Evolutionary conservation across 2,329 filamentous ascomycete species (phyloP), one percentile per base, ranked within the genome.

Genomic region (Bertia moriformis): DNA sequence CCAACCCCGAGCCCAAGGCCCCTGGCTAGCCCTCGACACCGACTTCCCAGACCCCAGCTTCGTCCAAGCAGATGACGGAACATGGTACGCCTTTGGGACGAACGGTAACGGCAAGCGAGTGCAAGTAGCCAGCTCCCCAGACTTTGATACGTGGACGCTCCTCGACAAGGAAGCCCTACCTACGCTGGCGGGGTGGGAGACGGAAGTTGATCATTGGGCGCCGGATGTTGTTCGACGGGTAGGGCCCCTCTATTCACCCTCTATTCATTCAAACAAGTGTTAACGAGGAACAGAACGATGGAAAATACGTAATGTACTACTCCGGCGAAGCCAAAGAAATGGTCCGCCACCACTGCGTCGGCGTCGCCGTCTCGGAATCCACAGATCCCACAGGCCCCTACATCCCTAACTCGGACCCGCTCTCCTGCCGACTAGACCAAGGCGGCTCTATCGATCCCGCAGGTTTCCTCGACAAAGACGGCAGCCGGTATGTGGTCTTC

Each of bases 391-490:
- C 49, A 13, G 74, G 75, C 0, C 74, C 74, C 0, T 80, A 72
- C 48, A 51, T 48, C 13, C 62, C 73, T 4, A 53, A 59, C 4
- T 47, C 56, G 2, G 47, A 55, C 5, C 67, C 72, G 0, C 58
- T 77, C 22, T 64, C 64, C 14, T 80, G 76, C 46, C 64, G 66
- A 1, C 48, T 65, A 1, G 57, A 59, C 4, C 49, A 61, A 39
- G 75, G 76, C 15, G 76, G 76, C 22, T 67, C 73, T 14, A 81
- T 82, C 47, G 78, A 83, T 48, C 60, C 76, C 0, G 60, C 69
- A 0, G 73, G 70, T 3, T 81, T 78, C 53, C 48, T 56, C 10
- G 76, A 82, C 48, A 50, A 52, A 10, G 63, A 66, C 33, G 69
- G 69, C 19, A 62, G 53, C 20, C 63, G 66, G 4, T 82, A 78